Base-by-base conservation (phyloP, 139 green algal genomes). In the Edaphochlamys debaryana region DNA sequence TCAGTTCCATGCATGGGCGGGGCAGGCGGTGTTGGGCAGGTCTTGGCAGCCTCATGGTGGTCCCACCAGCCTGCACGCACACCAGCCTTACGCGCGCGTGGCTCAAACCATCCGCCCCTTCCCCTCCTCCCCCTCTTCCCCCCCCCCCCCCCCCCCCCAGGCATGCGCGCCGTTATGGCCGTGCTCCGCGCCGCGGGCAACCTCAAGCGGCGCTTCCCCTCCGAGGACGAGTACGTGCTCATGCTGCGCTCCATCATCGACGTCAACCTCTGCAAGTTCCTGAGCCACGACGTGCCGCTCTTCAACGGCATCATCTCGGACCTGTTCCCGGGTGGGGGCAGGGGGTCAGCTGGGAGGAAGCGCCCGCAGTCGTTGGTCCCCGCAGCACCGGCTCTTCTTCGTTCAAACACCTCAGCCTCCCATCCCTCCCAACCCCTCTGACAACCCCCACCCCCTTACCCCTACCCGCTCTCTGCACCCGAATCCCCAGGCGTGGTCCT, bases 261-360 rank as follows among this genome's bases (percentile, higher is more conserved):
- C 58, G 93, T 96, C 62, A 96, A 96, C 82, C 82, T 98, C 34
- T 98, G 94, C 92, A 98, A 98, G 92, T 96, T 96, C 85, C 84
- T 96, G 9, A 87, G 54, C 62, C 93, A 95, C 37, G 93, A 96
- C 79, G 90, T 96, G 67, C 93, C 91, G 29, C 86, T 96, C 29
- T 95, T 94, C 82, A 93, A 94, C 71, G 93, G 89, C 69, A 96
- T 96, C 83, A 88, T 94, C 54, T 87, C 67, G 9, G 93, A 96
- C 83, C 86, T 95, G 9, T 96, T 96, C 87, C 92, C 93, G 30
- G 89, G 91, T 82, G n/a, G 29, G 58, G 2, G 50, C 25, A 22
- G 50, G 2, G 23, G 50, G 48, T 54, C 54, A 63, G n/a, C n/a
- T n/a, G n/a, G n/a, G n/a, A n/a, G n/a, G n/a, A n/a, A n/a, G n/a